Percentiles rank a stretch among this genome's conserved stretches.
phyloP scores from a whole-genome alignment of 805 yeast species.

The Ogataea trehaloabstinens region DNA sequence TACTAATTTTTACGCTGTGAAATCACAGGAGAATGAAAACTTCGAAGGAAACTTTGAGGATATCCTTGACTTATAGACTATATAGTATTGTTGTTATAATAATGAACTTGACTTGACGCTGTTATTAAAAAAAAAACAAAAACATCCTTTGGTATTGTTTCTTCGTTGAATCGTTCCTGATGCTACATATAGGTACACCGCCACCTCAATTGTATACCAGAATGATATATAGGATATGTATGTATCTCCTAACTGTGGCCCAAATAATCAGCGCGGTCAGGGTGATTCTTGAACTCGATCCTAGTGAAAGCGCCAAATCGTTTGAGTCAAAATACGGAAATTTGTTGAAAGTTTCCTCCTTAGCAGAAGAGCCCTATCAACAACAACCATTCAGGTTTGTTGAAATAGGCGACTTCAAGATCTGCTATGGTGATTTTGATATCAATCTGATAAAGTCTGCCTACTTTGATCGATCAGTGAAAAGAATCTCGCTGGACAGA shows the following conservation, averaged over 20 bases:
- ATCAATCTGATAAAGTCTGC: conserved; percentile 29
- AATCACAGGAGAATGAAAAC: neutral
- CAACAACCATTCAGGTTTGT: conserved; percentile 15
- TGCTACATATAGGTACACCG: too few relatives aligned
- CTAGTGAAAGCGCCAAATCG: conserved; percentile 6
- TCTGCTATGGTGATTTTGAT: conserved; percentile 37
- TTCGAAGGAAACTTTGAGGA: conserved; percentile 8
- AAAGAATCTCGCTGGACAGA: conserved; percentile 36
- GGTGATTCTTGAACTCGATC: conserved; percentile 12
- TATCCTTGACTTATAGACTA: conserved; percentile 9
- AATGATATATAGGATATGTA: too few relatives aligned
- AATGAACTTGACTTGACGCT: neutral
- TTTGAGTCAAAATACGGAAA: conserved; percentile 10
- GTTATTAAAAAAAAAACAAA: neutral
- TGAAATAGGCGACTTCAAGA: conserved; percentile 32
- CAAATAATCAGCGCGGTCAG: conserved; percentile 1
- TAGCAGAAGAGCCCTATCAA: neutral
- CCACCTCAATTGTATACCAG: too few relatives aligned
- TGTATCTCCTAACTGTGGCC: neutral
- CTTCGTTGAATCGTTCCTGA: too few relatives aligned
- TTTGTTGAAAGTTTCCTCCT: conserved; percentile 5
- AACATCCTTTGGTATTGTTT: too few relatives aligned
- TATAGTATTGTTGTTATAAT: neutral
- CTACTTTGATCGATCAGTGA: conserved; percentile 35
- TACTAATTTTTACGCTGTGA: neutral